Evolutionary conservation across 306 rosid genomes (phyloP).

Genomic region (Glycyrrhiza uralensis): DNA sequence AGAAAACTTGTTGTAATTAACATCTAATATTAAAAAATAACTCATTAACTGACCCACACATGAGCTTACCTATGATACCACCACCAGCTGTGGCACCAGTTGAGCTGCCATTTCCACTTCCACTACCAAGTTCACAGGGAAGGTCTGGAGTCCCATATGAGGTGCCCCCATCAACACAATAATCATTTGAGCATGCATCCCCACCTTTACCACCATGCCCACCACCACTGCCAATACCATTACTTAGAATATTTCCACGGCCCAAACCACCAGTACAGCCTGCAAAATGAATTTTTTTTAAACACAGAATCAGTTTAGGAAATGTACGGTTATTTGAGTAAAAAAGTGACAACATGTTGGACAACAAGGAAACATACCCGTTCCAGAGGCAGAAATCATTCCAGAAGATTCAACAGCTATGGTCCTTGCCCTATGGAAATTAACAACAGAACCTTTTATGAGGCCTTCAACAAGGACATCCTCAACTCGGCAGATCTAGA

Average conservation of each 20-base stretch:
- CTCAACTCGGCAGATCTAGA: constrained; percentile 94
- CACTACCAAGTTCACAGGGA: constrained; percentile 99
- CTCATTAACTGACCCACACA: constrained; percentile 13
- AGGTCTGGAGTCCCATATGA: constrained; percentile 71
- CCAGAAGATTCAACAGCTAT: constrained; percentile 75
- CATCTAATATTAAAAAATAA: background rate
- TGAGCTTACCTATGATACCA: constrained; percentile 79
- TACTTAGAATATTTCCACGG: constrained; percentile 51
- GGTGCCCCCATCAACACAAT: constrained; percentile 68
- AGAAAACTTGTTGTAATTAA: background rate
- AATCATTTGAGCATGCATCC: constrained; percentile 46
- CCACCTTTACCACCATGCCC: constrained; percentile 99
- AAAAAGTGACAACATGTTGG: background rate
- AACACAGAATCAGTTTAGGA: background rate
- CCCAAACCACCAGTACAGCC: constrained; percentile 96
- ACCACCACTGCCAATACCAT: constrained; percentile 87
- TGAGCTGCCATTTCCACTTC: constrained; percentile 73
- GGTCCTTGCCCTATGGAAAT: constrained; percentile 96
- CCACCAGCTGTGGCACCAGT: constrained; percentile 79
- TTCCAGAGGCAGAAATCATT: constrained; percentile 79
- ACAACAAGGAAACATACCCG: constrained; percentile 56
- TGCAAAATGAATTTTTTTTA: constrained; percentile 24
- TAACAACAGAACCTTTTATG: constrained; percentile 91
- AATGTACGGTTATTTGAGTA: background rate
- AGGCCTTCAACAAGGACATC: constrained; percentile 86